Evolutionary conservation across 2,329 filamentous ascomycete genomes (phyloP).

Genomic region (Bisporella sp.): DNA sequence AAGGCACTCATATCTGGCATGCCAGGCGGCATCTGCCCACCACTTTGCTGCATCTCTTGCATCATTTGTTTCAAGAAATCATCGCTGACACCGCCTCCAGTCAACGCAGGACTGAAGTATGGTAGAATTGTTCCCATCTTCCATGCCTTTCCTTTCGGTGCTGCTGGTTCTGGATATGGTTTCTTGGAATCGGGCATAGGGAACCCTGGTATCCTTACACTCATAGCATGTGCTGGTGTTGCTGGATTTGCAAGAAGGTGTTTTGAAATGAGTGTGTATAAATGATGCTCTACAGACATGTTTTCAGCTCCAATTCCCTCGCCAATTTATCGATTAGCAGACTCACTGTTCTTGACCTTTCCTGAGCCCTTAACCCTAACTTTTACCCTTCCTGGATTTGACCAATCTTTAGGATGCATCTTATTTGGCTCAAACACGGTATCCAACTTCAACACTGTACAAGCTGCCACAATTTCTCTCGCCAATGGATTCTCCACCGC

Average conservation of each 20-base stretch:
- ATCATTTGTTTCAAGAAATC: slow-evolving; percentile 96
- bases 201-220: slow-evolving; percentile 65
- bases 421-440: slow-evolving; percentile 87
- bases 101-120: slow-evolving; percentile 81
- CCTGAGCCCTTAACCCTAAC: slow-evolving; percentile 62
- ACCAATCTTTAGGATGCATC: slow-evolving; percentile 94
- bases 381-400: slow-evolving; percentile 85
- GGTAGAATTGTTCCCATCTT: slow-evolving; percentile 82
- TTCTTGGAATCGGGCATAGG: slow-evolving; percentile 55
- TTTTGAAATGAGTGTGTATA: slow-evolving; percentile 72
- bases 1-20: slow-evolving; percentile 33
- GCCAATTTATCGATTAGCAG: background rate
- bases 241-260: slow-evolving; percentile 76
- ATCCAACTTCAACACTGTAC: slow-evolving; percentile 61
- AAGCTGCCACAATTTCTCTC: slow-evolving; percentile 82
- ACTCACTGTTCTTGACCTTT: slow-evolving; percentile 59
- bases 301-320: slow-evolving; percentile 10
- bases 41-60: slow-evolving; percentile 64
- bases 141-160: slow-evolving; percentile 69
- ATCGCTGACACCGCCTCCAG: slow-evolving; percentile 87
- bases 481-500: slow-evolving; percentile 84
- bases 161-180: slow-evolving; percentile 63
- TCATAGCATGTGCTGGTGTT: slow-evolving; percentile 61
- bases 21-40: slow-evolving; percentile 27
- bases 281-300: slow-evolving; percentile 61